A percentile compares a stretch with the other conserved stretches of the same genome.
Conservation (phyloP, 164 flowering plant species). For the Echeveria elegans region DNA sequence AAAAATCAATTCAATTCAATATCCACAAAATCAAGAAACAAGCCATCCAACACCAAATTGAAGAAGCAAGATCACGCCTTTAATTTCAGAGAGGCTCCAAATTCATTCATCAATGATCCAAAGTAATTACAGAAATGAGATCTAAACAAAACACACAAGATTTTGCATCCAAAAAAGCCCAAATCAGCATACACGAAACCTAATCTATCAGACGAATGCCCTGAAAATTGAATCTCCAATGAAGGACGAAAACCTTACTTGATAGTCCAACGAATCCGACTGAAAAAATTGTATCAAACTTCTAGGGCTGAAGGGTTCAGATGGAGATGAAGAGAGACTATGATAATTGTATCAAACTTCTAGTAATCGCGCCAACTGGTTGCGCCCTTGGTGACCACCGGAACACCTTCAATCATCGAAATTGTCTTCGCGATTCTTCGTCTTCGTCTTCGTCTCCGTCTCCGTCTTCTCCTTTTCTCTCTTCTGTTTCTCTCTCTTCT, state of each 20-base stretch:
- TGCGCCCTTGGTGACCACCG: too few species aligned
- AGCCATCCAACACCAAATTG: background rate
- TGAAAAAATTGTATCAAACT: background rate
- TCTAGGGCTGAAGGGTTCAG: too few species aligned
- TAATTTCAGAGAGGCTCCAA: background rate
- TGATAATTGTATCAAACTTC: too few species aligned
- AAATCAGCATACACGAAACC: background rate
- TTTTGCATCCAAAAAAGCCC: background rate
- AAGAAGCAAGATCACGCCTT: conserved; percentile 1
- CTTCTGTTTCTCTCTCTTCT: too few species aligned
- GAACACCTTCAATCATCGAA: too few species aligned
- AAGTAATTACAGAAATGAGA: background rate
- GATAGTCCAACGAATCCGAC: background rate
- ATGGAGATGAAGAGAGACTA: too few species aligned
- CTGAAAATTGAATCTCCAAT: background rate
- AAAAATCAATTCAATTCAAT: conserved; percentile 7
- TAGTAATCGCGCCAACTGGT: too few species aligned
- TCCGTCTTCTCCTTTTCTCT: too few species aligned
- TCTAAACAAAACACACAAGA: background rate
- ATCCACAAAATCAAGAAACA: background rate
- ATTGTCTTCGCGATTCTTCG: too few species aligned
- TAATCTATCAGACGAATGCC: background rate
- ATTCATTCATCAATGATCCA: background rate
- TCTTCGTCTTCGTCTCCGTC: too few species aligned
- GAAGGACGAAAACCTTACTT: background rate